These are phyloP conservation scores for Aspergillus biplanus DNA, from an alignment of 495 filamentous ascomycete genomes.

Conservation along the genomic window DNA sequence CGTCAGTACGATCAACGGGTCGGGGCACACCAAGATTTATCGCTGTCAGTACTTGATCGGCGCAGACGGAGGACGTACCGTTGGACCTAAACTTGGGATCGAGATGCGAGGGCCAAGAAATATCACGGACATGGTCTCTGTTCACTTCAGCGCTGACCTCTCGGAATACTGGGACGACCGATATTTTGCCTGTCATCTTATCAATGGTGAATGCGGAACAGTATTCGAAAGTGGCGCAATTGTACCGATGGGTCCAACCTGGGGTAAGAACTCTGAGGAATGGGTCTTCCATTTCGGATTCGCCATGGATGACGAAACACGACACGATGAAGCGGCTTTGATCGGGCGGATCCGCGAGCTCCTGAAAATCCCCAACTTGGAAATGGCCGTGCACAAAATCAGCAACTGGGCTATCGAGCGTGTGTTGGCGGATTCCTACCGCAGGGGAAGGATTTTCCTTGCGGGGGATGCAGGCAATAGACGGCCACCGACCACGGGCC, in stretches of 20 bases:
- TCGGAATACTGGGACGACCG: background rate
- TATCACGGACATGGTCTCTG: slow-evolving; percentile 9
- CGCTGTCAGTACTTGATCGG: slow-evolving; percentile 17
- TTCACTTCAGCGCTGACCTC: background rate
- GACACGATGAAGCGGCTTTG: background rate
- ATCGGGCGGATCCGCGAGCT: background rate
- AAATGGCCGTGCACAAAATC: background rate
- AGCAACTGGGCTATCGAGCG: slow-evolving; percentile 7
- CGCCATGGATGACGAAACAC: background rate
- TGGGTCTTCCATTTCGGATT: background rate
- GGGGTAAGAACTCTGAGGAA: background rate
- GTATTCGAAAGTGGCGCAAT: background rate
- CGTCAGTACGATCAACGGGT: background rate
- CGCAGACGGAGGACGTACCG: slow-evolving; percentile 12
- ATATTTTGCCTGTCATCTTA: background rate
- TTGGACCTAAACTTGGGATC: slow-evolving; percentile 21
- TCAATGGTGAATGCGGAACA: background rate
- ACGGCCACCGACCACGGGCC: slow-evolving; percentile 50
- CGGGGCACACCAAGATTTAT: slow-evolving; percentile 4
- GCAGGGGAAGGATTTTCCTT: slow-evolving; percentile 41
- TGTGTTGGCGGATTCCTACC: background rate
- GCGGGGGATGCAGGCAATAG: slow-evolving; percentile 57
- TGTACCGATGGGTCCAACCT: background rate
- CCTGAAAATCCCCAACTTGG: slow-evolving; percentile 1
- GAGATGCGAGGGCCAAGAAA: slow-evolving; percentile 18